Conservation (phyloP, 106 monocot genomes). For the Dactylorhiza incarnata region DNA sequence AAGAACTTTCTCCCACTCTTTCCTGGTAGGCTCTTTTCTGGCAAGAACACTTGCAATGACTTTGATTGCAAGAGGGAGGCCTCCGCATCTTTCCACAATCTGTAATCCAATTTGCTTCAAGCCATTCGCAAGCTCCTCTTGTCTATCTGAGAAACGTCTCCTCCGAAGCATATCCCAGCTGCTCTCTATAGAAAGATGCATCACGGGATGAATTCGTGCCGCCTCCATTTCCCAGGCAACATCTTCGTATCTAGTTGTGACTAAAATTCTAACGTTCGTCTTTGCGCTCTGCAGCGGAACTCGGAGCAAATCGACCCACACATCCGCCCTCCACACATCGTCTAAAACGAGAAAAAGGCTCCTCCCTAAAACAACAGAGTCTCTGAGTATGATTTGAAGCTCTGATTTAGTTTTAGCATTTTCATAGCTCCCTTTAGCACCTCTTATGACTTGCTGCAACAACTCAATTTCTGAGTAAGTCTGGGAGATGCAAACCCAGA, state of each 20-base stretch:
- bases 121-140: slow-evolving; percentile 2
- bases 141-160: not conserved
- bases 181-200: not conserved
- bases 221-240: slow-evolving; percentile 23
- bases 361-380: not conserved
- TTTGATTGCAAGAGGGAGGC: slow-evolving; percentile 45
- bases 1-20: too few species aligned
- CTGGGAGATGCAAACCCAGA: slow-evolving; percentile 35
- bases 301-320: slow-evolving; percentile 34
- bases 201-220: slow-evolving; percentile 13
- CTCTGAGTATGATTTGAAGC: slow-evolving; percentile 9
- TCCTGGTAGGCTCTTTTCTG: slow-evolving; percentile 3
- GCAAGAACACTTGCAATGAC: slow-evolving; percentile 26
- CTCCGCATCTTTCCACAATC: slow-evolving; percentile 28
- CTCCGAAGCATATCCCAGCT: not conserved
- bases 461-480: slow-evolving; percentile 12
- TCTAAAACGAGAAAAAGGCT: slow-evolving; percentile 41
- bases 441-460: slow-evolving; percentile 16
- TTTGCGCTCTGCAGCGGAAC: slow-evolving; percentile 10
- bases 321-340: slow-evolving; percentile 26
- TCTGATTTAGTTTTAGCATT: not conserved
- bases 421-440: slow-evolving; percentile 1
- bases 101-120: slow-evolving; percentile 19
- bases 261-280: slow-evolving; percentile 11
- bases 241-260: slow-evolving; percentile 32